Evolutionary conservation across 371 early-diverging fungal genomes (phyloP).

Genomic region (Mycotypha africana): DNA sequence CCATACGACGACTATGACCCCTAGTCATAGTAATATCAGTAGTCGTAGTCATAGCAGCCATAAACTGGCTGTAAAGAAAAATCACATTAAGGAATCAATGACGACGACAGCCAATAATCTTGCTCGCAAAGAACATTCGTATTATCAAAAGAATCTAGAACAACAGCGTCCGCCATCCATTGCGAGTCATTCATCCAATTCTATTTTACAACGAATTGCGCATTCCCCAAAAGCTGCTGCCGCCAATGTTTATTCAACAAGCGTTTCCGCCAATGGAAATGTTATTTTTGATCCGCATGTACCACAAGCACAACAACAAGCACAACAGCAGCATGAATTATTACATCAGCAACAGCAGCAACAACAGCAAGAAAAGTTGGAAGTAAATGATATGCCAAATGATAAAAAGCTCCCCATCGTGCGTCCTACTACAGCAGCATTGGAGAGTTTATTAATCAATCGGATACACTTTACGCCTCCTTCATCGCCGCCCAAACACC

Average conservation of each 20-base stretch:
- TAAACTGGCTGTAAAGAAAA: no score
- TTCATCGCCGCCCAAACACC: no score
- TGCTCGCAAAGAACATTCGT: conserved; percentile 5
- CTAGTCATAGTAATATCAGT: no score
- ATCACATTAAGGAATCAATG: no score
- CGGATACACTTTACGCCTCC: no score
- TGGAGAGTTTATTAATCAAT: neutral
- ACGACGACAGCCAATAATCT: neutral
- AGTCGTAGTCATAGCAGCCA: no score
- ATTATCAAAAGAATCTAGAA: conserved; percentile 2
- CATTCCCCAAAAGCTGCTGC: conserved; percentile 17
- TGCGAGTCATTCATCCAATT: conserved; percentile 3
- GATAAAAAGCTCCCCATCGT: no score
- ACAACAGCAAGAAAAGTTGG: neutral
- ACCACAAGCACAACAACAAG: no score
- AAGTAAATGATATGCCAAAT: neutral
- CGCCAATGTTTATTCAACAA: conserved; percentile 14
- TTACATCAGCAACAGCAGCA: neutral
- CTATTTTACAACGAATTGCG: conserved; percentile 5
- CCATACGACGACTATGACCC: no score
- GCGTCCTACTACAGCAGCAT: neutral
- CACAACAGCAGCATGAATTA: no score
- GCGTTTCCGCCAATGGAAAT: conserved; percentile 20
- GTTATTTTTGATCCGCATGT: neutral
- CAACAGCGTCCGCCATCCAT: conserved; percentile 1